Base-by-base conservation (phyloP, 106 monocot species). In the Dioscorea zingiberensis region DNA sequence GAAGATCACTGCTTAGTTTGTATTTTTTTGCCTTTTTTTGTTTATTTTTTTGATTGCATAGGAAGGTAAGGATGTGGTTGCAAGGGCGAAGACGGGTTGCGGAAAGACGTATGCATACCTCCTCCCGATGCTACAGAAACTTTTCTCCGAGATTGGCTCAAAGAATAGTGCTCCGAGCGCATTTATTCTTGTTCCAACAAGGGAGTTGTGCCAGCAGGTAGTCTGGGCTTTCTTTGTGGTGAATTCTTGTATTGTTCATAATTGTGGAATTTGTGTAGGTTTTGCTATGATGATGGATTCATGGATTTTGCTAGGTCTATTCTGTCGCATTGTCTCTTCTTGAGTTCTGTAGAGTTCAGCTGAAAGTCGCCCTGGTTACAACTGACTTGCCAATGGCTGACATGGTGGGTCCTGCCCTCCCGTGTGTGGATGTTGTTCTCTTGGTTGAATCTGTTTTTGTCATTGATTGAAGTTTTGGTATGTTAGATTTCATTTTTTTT, bases 11-110 rank as follows among this genome's bases (percentile, higher is more conserved):
- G 30, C 54, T 12, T 53, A 1, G 14, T 44, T 47, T 13, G n/a
- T 38, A 67, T 32, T 67, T 48, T 13, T 51, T 71, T 66, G 9
- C 25, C 8, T 44, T 71, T n/a, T 48, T 5, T 57, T 71, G 29
- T 48, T 5, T 57, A 12, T 48, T 23, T 19, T 58, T 28, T 13
- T 76, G 27, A 69, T 61, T 38, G 21, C 30, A 3, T 28, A 94
- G 94, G 81, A 84, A 75, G 94, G 94, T 2, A 94, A 94, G 77
- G 87, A 94, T 87, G 79, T 94, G 24, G 82, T 94, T 21, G 94
- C 90, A 1, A 49, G 84, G 54, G 94, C 90, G 11, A 84, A 90
- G 56, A 94, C 94, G 14, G 94, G 94, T 6, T 94, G 90, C 5
- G 94, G 94, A 19, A 94, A 90, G 69, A 94, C 90, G 13, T 94